These are phyloP conservation scores for Cladophialophora exuberans DNA, from an alignment of 2,329 filamentous ascomycete species.

Conservation along the genomic window DNA sequence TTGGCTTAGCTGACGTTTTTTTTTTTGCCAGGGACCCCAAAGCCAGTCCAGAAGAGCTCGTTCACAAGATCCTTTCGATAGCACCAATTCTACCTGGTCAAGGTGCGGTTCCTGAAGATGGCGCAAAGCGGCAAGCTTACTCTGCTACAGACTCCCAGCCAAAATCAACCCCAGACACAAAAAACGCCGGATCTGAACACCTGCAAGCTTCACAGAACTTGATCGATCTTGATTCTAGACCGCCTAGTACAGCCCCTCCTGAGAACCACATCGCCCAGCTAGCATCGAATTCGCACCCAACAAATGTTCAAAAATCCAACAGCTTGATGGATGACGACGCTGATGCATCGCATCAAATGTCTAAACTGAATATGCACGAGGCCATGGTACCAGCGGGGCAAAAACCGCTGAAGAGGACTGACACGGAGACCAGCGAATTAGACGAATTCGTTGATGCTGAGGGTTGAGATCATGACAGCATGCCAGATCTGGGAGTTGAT, in stretches of 20 bases:
- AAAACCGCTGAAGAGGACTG: slow-evolving; percentile 40
- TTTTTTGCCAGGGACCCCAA: slow-evolving; percentile 23
- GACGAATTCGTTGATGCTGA: slow-evolving; percentile 51
- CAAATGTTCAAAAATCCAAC: slow-evolving; percentile 1
- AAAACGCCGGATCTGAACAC: slow-evolving; percentile 1
- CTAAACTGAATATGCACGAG: slow-evolving; percentile 34
- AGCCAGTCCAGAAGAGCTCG: slow-evolving; percentile 20
- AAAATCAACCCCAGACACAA: slow-evolving; percentile 5
- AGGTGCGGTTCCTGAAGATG: slow-evolving; percentile 52
- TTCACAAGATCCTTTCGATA: slow-evolving; percentile 81
- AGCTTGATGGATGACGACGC: slow-evolving; percentile 33
- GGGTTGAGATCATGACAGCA: slow-evolving; percentile 23
- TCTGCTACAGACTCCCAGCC: slow-evolving; percentile 33
- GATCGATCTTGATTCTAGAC: slow-evolving; percentile 37
- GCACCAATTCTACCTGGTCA: slow-evolving; percentile 84
- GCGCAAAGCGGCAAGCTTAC: background rate
- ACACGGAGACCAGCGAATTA: slow-evolving; percentile 44
- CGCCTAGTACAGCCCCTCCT: slow-evolving; percentile 27
- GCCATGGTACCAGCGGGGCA: slow-evolving; percentile 29
- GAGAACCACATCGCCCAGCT: slow-evolving; percentile 21
- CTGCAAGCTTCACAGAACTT: slow-evolving; percentile 27
- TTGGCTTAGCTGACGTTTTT: background rate
- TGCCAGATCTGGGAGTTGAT: background rate
- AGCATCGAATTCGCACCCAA: slow-evolving; percentile 22
- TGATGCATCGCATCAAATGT: slow-evolving; percentile 28